Percentiles rank a stretch among this genome's conserved stretches.
These are phyloP conservation scores for cucumber (Cucumis sativus) DNA, from an alignment of 306 rosid species.

Conservation along the genomic window DNA sequence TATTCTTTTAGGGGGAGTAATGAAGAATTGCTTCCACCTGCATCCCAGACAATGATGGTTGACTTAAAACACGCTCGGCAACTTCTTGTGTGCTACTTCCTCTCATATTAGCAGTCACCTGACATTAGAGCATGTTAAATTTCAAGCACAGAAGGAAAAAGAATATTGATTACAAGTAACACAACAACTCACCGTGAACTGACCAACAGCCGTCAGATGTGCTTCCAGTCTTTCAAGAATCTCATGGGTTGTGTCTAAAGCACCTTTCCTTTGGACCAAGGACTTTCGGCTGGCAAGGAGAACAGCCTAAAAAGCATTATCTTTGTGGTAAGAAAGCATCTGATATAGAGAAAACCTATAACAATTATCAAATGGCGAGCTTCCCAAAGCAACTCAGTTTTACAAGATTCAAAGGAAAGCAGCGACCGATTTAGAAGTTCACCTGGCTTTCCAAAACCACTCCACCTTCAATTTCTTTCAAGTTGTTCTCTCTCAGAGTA, in stretches of 20 bases:
- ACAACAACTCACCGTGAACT: slow-evolving; percentile 51
- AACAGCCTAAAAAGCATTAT: slow-evolving; percentile 55
- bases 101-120: slow-evolving; percentile 96
- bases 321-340: slow-evolving; percentile 12
- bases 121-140: slow-evolving; percentile 12
- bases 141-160: background rate
- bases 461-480: slow-evolving; percentile 91
- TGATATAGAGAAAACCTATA: slow-evolving; percentile 10
- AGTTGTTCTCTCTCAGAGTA: slow-evolving; percentile 69
- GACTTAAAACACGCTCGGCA: slow-evolving; percentile 81
- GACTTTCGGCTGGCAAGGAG: slow-evolving; percentile 86
- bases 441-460: slow-evolving; percentile 80
- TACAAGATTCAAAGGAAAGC: background rate
- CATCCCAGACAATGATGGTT: slow-evolving; percentile 66
- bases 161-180: background rate
- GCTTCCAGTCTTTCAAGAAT: slow-evolving; percentile 93
- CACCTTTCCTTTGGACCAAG: slow-evolving; percentile 57
- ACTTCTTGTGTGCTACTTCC: slow-evolving; percentile 84
- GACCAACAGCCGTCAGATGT: slow-evolving; percentile 69
- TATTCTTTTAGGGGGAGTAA: background rate
- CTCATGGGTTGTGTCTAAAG: slow-evolving; percentile 76
- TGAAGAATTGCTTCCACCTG: slow-evolving; percentile 44
- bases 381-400: background rate
- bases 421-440: slow-evolving; percentile 10
- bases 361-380: background rate